Evolutionary conservation across 768 basidiomycete genomes (phyloP), one percentile per base, ranked within the genome.

Genomic region (Paxillus ammoniavirescens): DNA sequence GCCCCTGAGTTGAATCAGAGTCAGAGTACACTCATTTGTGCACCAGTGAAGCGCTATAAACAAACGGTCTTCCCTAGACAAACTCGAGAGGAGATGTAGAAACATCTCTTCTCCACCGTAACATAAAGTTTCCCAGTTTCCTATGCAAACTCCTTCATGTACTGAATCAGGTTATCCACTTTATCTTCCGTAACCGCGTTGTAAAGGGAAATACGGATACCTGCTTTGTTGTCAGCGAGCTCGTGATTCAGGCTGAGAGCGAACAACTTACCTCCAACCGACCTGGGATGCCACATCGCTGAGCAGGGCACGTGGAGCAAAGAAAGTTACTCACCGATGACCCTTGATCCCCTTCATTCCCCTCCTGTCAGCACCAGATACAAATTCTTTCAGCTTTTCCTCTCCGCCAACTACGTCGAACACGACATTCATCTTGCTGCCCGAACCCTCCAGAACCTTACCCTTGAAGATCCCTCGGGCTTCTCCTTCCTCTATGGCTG

Each of bases 381-480:
- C 67, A 69, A 98, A 98, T 61, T 74, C 71, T 62, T 82, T 81
- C 69, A 97, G 77, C 17, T 77, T 78, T 1, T 79, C 87, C n/a
- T 90, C 86, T 0, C 84, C 88, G 0, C 85, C 89, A 12, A 83
- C 58, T 12, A 95, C 75, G 49, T 83, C 81, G 71, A 98, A 98
- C 0, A 92, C 90, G 14, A 92, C 78, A 67, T 99, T 99, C 96
- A 98, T 98, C 84, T 90, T 89, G 71, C 95, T 98, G 55, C 88
- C 81, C 45, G 86, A 83, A 5, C 83, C 87, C 53, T 79, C 77
- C 63, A 82, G 77, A 17, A 96, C 94, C 65, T 88, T 90, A 18
- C 79, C 67, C 60, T 72, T 79, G 61, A 91, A 82, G 52, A 91
- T 73, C 0, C 92, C 92, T 61, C 77, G 79, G 53, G 72, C 74